Evolutionary conservation across 495 filamentous ascomycete genomes (phyloP).

Genomic region (Aspergillus diversus): DNA sequence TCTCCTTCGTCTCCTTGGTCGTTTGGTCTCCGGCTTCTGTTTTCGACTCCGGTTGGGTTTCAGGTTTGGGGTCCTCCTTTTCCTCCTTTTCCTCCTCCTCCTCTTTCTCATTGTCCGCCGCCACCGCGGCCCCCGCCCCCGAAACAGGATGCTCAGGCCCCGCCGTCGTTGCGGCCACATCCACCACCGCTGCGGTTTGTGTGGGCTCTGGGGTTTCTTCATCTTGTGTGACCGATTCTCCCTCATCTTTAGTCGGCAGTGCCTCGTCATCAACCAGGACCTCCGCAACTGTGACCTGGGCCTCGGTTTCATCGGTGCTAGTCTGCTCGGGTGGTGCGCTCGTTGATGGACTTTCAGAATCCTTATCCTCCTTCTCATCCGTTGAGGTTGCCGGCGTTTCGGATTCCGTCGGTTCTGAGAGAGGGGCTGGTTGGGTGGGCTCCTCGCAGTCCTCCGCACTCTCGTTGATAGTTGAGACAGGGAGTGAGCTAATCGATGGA

Average conservation of each 20-base stretch:
- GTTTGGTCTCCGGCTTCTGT: constrained; percentile 18
- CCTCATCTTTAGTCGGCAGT: constrained; percentile 7
- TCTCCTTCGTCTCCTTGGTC: constrained; percentile 21
- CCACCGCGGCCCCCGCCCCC: constrained; percentile 8
- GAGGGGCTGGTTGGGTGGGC: background rate
- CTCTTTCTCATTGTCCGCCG: constrained; percentile 4
- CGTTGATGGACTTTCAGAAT: background rate
- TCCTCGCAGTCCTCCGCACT: constrained; percentile 66
- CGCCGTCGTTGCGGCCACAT: background rate
- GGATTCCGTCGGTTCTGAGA: constrained; percentile 7
- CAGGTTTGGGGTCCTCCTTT: constrained; percentile 16
- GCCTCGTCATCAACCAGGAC: constrained; percentile 21
- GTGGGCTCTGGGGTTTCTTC: background rate
- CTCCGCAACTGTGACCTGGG: constrained; percentile 29
- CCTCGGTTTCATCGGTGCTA: constrained; percentile 15
- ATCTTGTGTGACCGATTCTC: background rate
- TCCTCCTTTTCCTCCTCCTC: constrained; percentile 6
- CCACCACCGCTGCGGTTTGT: background rate
- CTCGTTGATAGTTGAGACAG: constrained; percentile 70
- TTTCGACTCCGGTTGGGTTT: constrained; percentile 24
- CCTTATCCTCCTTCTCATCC: background rate
- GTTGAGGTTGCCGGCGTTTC: constrained; percentile 19
- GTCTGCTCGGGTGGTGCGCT: constrained; percentile 1
- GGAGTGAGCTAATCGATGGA: constrained; percentile 71
- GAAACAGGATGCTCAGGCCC: background rate